A percentile compares a stretch with the other conserved stretches of the same genome.
Evolutionary conservation across 306 rosid genomes (phyloP).

Genomic region (Vachellia collinsii): DNA sequence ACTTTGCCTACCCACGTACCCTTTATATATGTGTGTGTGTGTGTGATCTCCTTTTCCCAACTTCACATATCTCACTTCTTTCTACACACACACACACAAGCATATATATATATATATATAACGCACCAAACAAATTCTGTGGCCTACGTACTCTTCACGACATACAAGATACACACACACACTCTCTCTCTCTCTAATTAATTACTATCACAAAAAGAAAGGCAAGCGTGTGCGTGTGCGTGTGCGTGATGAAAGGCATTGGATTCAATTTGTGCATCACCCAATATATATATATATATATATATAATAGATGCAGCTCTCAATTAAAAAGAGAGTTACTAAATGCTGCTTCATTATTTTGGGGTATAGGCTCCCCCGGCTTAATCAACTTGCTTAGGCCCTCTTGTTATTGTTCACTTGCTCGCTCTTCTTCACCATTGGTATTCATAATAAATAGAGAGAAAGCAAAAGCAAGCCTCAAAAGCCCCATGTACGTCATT

Average conservation of each 20-base stretch:
- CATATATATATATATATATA: too few relatives aligned
- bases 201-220: not conserved
- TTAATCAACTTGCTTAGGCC: conserved; percentile 50
- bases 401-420: conserved; percentile 50
- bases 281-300: too few relatives aligned
- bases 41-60: conserved; percentile 38
- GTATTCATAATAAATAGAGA: too few relatives aligned
- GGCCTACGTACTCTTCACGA: not conserved
- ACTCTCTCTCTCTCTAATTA: too few relatives aligned
- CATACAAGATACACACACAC: too few relatives aligned
- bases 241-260: too few relatives aligned
- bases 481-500: too few relatives aligned
- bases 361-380: conserved; percentile 38
- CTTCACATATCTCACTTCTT: conserved; percentile 21
- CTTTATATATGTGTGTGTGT: too few relatives aligned
- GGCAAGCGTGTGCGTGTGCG: too few relatives aligned
- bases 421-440: conserved; percentile 13
- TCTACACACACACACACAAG: too few relatives aligned
- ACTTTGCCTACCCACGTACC: conserved; percentile 40
- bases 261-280: too few relatives aligned
- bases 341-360: not conserved
- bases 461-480: not conserved
- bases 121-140: not conserved
- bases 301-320: too few relatives aligned
- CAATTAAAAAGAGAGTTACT: conserved; percentile 1